A percentile compares a stretch with the other conserved stretches of the same genome.
phyloP scores from a whole-genome alignment of 257 asterid genomes.

The Eucommia ulmoides region DNA sequence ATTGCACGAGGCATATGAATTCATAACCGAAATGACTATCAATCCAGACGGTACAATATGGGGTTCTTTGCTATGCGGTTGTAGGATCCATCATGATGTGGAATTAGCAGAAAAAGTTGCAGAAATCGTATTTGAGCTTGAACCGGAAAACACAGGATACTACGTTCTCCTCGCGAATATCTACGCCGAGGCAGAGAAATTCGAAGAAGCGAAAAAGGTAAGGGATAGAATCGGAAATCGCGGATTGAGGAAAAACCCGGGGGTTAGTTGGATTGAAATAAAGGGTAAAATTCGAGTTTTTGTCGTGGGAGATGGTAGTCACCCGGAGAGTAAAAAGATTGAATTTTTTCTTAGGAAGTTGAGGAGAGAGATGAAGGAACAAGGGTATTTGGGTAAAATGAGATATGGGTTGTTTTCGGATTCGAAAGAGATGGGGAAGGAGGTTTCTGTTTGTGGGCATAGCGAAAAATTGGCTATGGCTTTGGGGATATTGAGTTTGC shows the following conservation, averaged over 20 bases:
- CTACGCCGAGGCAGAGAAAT: constrained; percentile 18
- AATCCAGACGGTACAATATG: neutral
- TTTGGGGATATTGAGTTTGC: constrained; percentile 14
- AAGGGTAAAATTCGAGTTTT: constrained; percentile 14
- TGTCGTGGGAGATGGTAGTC: constrained; percentile 2
- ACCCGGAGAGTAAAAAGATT: constrained; percentile 11
- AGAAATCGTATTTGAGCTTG: constrained; percentile 15
- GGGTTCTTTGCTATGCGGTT: constrained; percentile 17
- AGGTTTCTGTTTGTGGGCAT: constrained; percentile 11
- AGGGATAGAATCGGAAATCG: constrained; percentile 8
- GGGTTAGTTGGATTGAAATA: constrained; percentile 21
- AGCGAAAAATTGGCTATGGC: constrained; percentile 21
- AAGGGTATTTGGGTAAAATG: constrained; percentile 5
- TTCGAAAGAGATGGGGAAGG: constrained; percentile 7
- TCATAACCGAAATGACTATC: neutral
- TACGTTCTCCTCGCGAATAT: constrained; percentile 22
- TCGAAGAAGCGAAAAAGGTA: constrained; percentile 12
- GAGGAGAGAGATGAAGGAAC: constrained; percentile 10
- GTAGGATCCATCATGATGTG: constrained; percentile 19
- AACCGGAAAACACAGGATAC: constrained; percentile 16
- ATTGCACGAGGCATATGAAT: neutral
- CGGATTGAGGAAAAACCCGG: constrained; percentile 6
- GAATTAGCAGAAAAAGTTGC: constrained; percentile 19
- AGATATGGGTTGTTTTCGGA: constrained; percentile 8
- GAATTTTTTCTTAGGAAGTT: constrained; percentile 3